Percentiles rank a stretch among this genome's conserved stretches.
phyloP scores from a whole-genome alignment of 2,329 filamentous ascomycete species.

The Trichoderma hamatum region DNA sequence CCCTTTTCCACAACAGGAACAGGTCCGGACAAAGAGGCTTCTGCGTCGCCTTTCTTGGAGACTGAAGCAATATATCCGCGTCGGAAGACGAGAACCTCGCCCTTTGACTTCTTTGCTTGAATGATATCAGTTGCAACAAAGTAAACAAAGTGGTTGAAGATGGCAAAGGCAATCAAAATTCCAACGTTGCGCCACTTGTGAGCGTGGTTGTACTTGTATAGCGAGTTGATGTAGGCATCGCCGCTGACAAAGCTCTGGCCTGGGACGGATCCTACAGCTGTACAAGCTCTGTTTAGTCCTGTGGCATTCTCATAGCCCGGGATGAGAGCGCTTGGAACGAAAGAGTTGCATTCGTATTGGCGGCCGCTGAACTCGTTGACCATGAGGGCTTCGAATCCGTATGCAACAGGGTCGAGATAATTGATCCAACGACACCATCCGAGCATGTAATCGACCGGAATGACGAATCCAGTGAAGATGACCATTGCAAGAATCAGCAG shows the following conservation, averaged over 20 bases:
- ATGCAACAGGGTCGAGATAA: conserved; percentile 66
- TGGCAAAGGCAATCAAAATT: conserved; percentile 56
- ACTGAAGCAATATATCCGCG: neutral
- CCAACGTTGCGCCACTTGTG: conserved; percentile 62
- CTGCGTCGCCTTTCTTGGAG: conserved; percentile 13
- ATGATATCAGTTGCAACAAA: conserved; percentile 54
- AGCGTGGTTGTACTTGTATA: conserved; percentile 51
- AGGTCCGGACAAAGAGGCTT: neutral
- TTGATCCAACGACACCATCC: conserved; percentile 71
- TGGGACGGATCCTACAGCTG: conserved; percentile 50
- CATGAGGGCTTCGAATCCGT: conserved; percentile 68
- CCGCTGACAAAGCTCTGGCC: conserved; percentile 38
- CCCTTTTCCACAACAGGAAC: conserved; percentile 13
- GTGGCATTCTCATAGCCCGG: conserved; percentile 26
- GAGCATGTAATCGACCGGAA: conserved; percentile 53
- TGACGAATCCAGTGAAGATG: conserved; percentile 54
- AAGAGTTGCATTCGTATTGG: conserved; percentile 36
- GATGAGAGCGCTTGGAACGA: conserved; percentile 35
- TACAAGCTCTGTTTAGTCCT: conserved; percentile 25
- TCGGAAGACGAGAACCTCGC: conserved; percentile 60
- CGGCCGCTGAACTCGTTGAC: conserved; percentile 63
- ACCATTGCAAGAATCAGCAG: conserved; percentile 41
- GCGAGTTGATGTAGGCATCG: conserved; percentile 47
- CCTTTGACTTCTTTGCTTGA: conserved; percentile 58
- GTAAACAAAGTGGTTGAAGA: conserved; percentile 53